Evolutionary conservation across 805 yeast species (phyloP).

Genomic region (Starmerella kuoi): DNA sequence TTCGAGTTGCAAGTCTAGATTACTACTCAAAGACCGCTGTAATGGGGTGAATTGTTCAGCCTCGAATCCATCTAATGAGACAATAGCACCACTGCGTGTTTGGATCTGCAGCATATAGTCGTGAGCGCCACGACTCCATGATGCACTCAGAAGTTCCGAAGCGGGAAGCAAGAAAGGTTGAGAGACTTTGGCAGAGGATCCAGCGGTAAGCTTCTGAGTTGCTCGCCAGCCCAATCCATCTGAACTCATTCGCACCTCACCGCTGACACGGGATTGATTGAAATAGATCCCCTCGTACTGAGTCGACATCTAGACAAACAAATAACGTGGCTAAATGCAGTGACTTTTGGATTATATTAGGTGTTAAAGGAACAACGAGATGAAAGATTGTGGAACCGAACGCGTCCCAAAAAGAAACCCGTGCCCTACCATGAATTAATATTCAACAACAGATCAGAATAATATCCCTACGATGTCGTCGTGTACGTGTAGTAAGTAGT

Average conservation of each 20-base stretch:
- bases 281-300: slow-evolving; percentile 86
- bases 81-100: slow-evolving; percentile 77
- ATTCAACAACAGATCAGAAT: no score
- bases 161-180: slow-evolving; percentile 83
- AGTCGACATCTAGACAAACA: slow-evolving; percentile 20
- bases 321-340: background rate
- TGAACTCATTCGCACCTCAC: slow-evolving; percentile 88
- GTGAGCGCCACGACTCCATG: slow-evolving; percentile 88
- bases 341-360: background rate
- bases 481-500: no score
- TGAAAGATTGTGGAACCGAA: no score
- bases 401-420: no score
- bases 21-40: slow-evolving; percentile 70
- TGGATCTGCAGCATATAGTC: slow-evolving; percentile 84
- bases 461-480: no score
- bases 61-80: slow-evolving; percentile 85
- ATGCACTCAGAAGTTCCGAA: slow-evolving; percentile 63
- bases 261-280: slow-evolving; percentile 71
- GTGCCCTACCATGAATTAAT: no score
- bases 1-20: slow-evolving; percentile 63
- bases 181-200: slow-evolving; percentile 37
- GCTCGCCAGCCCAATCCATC: slow-evolving; percentile 98
- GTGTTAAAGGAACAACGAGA: no score
- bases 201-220: slow-evolving; percentile 34
- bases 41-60: slow-evolving; percentile 63